Evolutionary conservation across 1,139 yeast genomes (phyloP).

Genomic region (Debaryomyces subglobosus): DNA sequence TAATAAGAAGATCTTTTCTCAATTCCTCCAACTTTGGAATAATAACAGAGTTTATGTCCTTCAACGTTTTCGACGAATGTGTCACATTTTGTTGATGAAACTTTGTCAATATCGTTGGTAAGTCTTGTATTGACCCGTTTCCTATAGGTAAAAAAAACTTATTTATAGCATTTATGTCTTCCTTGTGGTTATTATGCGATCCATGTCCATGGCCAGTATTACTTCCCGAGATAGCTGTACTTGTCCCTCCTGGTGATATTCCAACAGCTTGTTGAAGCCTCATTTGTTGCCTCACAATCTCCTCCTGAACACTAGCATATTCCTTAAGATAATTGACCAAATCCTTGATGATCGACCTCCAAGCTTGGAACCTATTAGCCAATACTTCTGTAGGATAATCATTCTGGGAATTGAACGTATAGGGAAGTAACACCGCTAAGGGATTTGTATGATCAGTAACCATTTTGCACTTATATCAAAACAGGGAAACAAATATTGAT

Average conservation of each 20-base stretch:
- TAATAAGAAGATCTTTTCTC: conserved; percentile 76
- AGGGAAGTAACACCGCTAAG: conserved; percentile 42
- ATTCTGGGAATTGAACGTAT: conserved; percentile 30
- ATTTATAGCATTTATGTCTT: conserved; percentile 41
- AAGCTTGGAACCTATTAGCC: conserved; percentile 80
- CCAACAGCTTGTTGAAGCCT: conserved; percentile 80
- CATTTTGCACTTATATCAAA: conserved; percentile 8
- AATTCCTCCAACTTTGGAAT: conserved; percentile 87
- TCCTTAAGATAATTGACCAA: conserved; percentile 76
- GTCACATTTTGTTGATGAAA: conserved; percentile 76
- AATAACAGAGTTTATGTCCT: conserved; percentile 67
- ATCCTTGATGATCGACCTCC: conserved; percentile 81
- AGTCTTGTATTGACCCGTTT: conserved; percentile 78
- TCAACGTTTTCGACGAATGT: conserved; percentile 66
- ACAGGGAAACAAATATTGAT: neutral
- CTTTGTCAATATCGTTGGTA: conserved; percentile 72
- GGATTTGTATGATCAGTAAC: conserved; percentile 36
- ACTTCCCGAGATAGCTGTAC: conserved; percentile 9
- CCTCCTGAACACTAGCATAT: conserved; percentile 84
- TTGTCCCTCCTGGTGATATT: conserved; percentile 22
- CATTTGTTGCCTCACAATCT: conserved; percentile 78
- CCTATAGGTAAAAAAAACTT: conserved; percentile 72
- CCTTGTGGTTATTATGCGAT: conserved; percentile 24
- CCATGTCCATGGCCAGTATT: conserved; percentile 21
- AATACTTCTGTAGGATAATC: conserved; percentile 81